These are phyloP conservation scores for Naganishia antarctica DNA, from an alignment of 768 basidiomycete genomes.

Conservation along the genomic window DNA sequence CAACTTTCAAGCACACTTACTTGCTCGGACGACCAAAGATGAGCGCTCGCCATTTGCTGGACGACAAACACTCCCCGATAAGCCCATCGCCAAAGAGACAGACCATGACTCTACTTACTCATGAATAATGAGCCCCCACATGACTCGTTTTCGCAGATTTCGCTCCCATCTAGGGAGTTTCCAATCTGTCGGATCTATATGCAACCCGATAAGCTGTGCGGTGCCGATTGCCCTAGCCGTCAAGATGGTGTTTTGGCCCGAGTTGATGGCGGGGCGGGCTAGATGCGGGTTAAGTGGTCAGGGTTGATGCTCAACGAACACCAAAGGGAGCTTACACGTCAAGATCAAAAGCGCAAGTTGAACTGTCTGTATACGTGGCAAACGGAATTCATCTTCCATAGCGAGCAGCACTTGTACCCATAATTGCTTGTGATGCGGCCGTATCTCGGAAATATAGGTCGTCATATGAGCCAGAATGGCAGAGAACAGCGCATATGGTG, in stretches of 20 bases:
- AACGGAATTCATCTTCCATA: conserved; percentile 35
- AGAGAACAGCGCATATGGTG: conserved; percentile 32
- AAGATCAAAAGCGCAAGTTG: conserved; percentile 31
- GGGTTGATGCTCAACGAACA: conserved; percentile 11
- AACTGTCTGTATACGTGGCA: conserved; percentile 30
- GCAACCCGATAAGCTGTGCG: conserved; percentile 33
- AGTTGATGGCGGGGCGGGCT: conserved; percentile 21
- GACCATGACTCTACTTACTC: conserved; percentile 3
- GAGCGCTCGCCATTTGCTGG: conserved; percentile 27
- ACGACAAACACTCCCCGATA: too few relatives aligned
- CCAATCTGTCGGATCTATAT: conserved; percentile 33
- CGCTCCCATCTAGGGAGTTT: conserved; percentile 30
- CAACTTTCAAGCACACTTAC: background rate
- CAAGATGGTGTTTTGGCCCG: conserved; percentile 19
- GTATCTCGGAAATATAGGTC: conserved; percentile 29
- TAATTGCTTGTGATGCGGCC: conserved; percentile 28
- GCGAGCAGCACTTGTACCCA: conserved; percentile 30
- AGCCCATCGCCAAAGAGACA: too few relatives aligned
- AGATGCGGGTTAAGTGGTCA: conserved; percentile 10
- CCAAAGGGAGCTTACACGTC: conserved; percentile 28
- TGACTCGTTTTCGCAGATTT: conserved; percentile 27
- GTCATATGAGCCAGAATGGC: conserved; percentile 32
- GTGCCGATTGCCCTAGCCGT: conserved; percentile 32
- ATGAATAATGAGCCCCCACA: conserved; percentile 30
- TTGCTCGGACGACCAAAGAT: conserved; percentile 26